Conservation (phyloP, 2,329 filamentous ascomycete genomes). For the Aspergillus pseudotamarii region DNA sequence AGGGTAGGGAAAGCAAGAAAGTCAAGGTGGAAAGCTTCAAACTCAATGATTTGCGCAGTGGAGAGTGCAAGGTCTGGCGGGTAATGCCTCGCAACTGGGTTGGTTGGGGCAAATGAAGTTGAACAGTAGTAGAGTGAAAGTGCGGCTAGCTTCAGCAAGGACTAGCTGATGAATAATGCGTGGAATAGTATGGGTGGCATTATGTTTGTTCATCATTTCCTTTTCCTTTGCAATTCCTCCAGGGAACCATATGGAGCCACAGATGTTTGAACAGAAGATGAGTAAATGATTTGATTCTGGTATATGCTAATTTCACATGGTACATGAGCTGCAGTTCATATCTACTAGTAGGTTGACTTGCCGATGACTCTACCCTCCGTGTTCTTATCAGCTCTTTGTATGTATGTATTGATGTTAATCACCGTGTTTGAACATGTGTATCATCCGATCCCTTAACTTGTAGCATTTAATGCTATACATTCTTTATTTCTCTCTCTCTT, state of each 20-base stretch:
- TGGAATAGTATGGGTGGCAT: constrained; percentile 5
- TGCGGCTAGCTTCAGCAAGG: constrained; percentile 5
- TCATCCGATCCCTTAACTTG: neutral
- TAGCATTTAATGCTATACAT: neutral
- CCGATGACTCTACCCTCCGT: constrained; percentile 7
- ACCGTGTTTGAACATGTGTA: constrained; percentile 1
- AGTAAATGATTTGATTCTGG: constrained; percentile 26
- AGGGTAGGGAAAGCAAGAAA: constrained; percentile 90
- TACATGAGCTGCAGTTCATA: constrained; percentile 18
- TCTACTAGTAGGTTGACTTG: constrained; percentile 1
- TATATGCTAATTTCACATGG: constrained; percentile 24
- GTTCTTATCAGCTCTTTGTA: constrained; percentile 16
- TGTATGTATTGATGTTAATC: constrained; percentile 23
- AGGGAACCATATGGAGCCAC: constrained; percentile 4
- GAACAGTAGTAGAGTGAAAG: neutral
- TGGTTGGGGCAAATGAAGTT: constrained; percentile 67
- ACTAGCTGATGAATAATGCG: constrained; percentile 10
- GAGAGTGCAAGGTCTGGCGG: constrained; percentile 96
- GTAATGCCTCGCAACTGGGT: constrained; percentile 92
- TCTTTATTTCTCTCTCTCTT: neutral
- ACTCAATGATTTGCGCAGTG: constrained; percentile 85
- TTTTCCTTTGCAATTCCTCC: neutral
- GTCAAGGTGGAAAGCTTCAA: constrained; percentile 93
- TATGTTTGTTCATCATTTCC: constrained; percentile 3
- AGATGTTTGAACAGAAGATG: constrained; percentile 18